Evolutionary conservation across 2,329 filamentous ascomycete species (phyloP).

Genomic region (Alternaria arbusti): DNA sequence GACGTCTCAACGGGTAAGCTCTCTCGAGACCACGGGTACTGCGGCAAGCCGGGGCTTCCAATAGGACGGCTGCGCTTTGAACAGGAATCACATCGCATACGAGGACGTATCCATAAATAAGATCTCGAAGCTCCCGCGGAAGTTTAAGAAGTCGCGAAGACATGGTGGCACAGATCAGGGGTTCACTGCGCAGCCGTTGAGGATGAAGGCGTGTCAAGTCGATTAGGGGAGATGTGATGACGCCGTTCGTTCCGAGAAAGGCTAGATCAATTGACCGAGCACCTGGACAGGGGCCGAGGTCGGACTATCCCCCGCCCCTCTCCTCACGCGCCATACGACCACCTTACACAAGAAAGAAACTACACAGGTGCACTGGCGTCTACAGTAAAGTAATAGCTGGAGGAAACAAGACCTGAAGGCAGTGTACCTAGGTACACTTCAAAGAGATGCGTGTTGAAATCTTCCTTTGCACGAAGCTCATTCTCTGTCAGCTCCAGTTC

Average conservation of each 20-base stretch:
- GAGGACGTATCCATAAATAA: constrained; percentile 27
- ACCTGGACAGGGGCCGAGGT: background rate
- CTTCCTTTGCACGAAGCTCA: background rate
- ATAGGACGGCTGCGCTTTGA: constrained; percentile 15
- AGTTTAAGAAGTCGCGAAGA: constrained; percentile 17
- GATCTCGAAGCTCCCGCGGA: constrained; percentile 29
- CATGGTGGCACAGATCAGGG: background rate
- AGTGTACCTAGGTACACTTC: background rate
- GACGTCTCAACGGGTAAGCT: constrained; percentile 13
- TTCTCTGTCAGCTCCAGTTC: background rate
- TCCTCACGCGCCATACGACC: background rate
- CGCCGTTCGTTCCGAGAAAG: background rate
- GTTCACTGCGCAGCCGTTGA: background rate
- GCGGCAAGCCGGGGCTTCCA: constrained; percentile 3
- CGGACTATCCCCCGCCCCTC: background rate
- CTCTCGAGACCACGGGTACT: constrained; percentile 3
- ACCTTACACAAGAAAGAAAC: background rate
- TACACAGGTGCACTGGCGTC: background rate
- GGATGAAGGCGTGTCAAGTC: background rate
- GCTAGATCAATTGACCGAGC: background rate
- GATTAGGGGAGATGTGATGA: background rate
- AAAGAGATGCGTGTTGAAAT: background rate
- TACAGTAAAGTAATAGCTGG: background rate
- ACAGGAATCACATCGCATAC: constrained; percentile 22
- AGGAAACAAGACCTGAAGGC: background rate